Conservation (phyloP, 306 rosid species). For the Cotoneaster glaucophyllus region DNA sequence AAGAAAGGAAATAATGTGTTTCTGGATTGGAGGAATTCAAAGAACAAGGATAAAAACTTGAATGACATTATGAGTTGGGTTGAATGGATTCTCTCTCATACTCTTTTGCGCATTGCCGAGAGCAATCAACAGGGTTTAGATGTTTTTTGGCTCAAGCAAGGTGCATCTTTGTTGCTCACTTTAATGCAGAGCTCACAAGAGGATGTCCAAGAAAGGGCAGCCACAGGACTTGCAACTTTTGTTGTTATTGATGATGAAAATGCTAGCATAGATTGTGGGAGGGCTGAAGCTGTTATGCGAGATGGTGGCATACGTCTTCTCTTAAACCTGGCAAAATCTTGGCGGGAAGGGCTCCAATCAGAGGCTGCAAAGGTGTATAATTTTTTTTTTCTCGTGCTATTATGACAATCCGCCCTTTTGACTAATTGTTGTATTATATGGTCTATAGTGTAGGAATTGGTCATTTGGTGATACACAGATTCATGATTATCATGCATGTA, state of each 20-base stretch:
- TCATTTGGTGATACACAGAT: slow-evolving; percentile 13
- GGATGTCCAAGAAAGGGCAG: slow-evolving; percentile 99
- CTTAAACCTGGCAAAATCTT: slow-evolving; percentile 83
- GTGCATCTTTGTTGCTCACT: slow-evolving; percentile 86
- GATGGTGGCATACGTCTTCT: slow-evolving; percentile 96
- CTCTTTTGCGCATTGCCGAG: slow-evolving; percentile 94
- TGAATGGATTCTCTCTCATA: slow-evolving; percentile 98
- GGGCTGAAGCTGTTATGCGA: slow-evolving; percentile 98
- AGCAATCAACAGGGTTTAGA: slow-evolving; percentile 90
- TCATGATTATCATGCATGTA: background rate
- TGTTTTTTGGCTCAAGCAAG: slow-evolving; percentile 90
- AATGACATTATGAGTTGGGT: slow-evolving; percentile 89
- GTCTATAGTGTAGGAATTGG: slow-evolving; percentile 1
- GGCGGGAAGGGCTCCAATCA: slow-evolving; percentile 98
- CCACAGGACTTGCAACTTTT: slow-evolving; percentile 98
- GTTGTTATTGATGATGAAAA: slow-evolving; percentile 98
- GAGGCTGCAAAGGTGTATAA: slow-evolving; percentile 89
- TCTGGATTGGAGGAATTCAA: slow-evolving; percentile 73
- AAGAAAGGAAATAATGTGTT: slow-evolving; percentile 66
- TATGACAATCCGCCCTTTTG: background rate
- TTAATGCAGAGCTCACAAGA: slow-evolving; percentile 94
- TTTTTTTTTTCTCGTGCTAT: slow-evolving; percentile 1
- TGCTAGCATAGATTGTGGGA: slow-evolving; percentile 81
- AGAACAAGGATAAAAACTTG: slow-evolving; percentile 55
- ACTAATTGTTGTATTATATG: background rate